A percentile compares a stretch with the other conserved stretches of the same genome.
These are phyloP conservation scores for Pseudocercospora fijiensis DNA, from an alignment of 2,329 filamentous ascomycete species.

Conservation along the genomic window DNA sequence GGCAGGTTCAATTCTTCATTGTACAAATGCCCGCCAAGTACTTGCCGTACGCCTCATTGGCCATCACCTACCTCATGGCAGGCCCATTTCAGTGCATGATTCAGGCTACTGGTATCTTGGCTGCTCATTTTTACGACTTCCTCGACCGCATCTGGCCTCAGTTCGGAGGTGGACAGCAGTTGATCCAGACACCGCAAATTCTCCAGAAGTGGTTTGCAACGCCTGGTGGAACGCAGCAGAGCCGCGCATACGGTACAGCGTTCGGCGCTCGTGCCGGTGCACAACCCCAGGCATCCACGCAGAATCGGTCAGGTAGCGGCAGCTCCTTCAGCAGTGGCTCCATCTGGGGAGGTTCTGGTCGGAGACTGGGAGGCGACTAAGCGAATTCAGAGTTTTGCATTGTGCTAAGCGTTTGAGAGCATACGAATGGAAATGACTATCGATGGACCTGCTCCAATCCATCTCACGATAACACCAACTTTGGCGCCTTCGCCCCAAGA, in stretches of 20 bases:
- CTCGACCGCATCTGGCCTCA: conserved; percentile 82
- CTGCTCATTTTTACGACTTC: conserved; percentile 90
- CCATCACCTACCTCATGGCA: conserved; percentile 68
- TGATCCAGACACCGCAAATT: conserved; percentile 70
- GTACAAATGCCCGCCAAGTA: conserved; percentile 79
- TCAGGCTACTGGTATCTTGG: conserved; percentile 75
- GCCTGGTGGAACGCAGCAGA: conserved; percentile 44
- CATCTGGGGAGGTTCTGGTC: conserved; percentile 50
- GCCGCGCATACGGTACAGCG: conserved; percentile 64
- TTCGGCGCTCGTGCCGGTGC: conserved; percentile 44
- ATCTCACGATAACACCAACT: conserved; percentile 21
- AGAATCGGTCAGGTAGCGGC: conserved; percentile 33
- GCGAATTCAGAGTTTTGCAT: neutral
- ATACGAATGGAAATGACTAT: neutral
- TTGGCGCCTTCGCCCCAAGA: conserved; percentile 32
- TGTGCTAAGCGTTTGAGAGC: neutral
- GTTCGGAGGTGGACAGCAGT: conserved; percentile 79
- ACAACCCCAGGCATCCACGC: conserved; percentile 40
- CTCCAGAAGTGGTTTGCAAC: conserved; percentile 64
- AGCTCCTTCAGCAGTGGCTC: conserved; percentile 36
- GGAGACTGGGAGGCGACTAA: conserved; percentile 21
- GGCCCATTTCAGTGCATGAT: conserved; percentile 59
- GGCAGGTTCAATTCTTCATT: conserved; percentile 75
- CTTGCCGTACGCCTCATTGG: conserved; percentile 76
- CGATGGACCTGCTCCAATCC: neutral